Evolutionary conservation across 768 basidiomycete species (phyloP).

Genomic region (Chlorophyllum brunneum): DNA sequence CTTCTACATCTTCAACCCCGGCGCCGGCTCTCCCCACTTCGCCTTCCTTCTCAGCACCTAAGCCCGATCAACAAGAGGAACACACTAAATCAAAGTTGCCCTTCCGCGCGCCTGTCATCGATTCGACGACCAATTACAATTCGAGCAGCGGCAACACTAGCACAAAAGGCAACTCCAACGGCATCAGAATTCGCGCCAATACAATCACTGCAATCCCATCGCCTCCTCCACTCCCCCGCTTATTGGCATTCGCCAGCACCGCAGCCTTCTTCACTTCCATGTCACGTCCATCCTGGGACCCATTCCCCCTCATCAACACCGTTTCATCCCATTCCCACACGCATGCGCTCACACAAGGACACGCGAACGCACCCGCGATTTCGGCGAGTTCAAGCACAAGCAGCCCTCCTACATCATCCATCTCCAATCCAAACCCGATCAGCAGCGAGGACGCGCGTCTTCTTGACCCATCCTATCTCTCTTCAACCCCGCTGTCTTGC

Average conservation of each 20-base stretch:
- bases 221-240: neutral
- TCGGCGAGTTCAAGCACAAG: neutral
- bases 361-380: neutral
- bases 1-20: neutral
- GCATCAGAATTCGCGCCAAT: neutral
- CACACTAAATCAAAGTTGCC: neutral
- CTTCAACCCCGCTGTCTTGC: constrained; percentile 1
- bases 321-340: neutral
- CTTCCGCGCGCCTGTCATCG: neutral
- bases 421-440: constrained; percentile 1
- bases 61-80: neutral
- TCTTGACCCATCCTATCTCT: constrained; percentile 18
- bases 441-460: constrained; percentile 15
- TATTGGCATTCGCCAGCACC: neutral
- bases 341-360: no score
- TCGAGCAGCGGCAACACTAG: neutral
- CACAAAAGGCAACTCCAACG: neutral
- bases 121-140: neutral
- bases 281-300: constrained; percentile 7
- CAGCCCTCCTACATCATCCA: neutral
- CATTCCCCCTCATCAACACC: neutral
- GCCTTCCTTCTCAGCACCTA: neutral
- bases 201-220: neutral
- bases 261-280: neutral
- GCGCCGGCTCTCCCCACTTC: neutral